Base-by-base conservation (phyloP, 116 monocot species). In the Dioscorea cayenensis region DNA sequence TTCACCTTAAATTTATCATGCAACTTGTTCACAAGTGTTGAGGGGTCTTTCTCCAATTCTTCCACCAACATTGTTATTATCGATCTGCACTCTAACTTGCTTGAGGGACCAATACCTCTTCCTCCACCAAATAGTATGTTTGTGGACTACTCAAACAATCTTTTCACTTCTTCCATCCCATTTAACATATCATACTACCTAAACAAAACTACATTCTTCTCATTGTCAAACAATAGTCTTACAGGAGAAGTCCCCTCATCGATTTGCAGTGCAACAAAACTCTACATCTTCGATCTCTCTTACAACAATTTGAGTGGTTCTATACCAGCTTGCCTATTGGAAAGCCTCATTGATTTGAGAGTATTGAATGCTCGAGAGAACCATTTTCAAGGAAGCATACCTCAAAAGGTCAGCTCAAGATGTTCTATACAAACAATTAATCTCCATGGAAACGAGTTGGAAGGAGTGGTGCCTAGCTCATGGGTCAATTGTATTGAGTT, bases 141-240 rank as follows among this genome's bases (percentile, higher is more conserved):
- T 61, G 59, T 94, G 25, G 88, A 94, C 76, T 90, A 84, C 76
- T 94, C 94, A 3, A 60, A 88, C 37, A 94, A 87, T 58, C 17
- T 1, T 19, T 90, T 94, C 72, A 85, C 25, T 25, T 25, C 90
- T 28, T 72, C 67, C 18, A 78, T 94, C 37, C 78, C 83, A 29
- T 20, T 73, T 4, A 78, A 80, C 65, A 73, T 94, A 49, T 48
- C 60, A 27, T 65, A 48, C 4, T 77, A 77, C 65, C 81, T 89
- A 21, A 77, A 17, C 19, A 78, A n/a, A 65, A 82, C 85, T 9
- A 14, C 88, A 21, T 88, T 85, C 66, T 77, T 85, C 60, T 94
- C 87, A 32, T 22, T 86, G 60, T 83, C 94, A 38, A 67, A 82
- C 23, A 88, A 88, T 50, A 63, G 2, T 10, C 64, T 87, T 22